Conservation (phyloP, 352 stramenopile genomes). For the Thraustochytrium striatum region DNA sequence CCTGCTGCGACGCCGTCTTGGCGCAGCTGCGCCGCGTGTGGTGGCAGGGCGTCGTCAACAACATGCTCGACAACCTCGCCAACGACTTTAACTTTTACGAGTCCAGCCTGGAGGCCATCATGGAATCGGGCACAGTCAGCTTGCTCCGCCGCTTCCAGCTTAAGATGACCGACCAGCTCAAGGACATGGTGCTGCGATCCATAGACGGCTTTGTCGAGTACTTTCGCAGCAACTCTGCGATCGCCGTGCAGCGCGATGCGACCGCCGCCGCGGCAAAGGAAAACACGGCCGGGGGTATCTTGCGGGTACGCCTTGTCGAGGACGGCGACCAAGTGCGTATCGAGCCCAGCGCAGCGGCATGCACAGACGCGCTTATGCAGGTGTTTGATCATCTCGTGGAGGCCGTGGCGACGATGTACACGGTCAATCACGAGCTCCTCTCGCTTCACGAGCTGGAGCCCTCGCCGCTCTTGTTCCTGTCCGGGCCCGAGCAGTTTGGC, state of each 20-base stretch:
- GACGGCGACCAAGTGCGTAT: neutral
- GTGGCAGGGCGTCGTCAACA: constrained; percentile 43
- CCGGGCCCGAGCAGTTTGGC: neutral
- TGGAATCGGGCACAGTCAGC: neutral
- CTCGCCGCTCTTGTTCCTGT: neutral
- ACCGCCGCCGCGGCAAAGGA: neutral
- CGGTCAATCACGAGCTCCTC: constrained; percentile 34
- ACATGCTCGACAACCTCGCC: constrained; percentile 45
- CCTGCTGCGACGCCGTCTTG: neutral
- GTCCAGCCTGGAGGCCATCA: constrained; percentile 9
- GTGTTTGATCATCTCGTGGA: constrained; percentile 14
- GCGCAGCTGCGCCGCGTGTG: neutral
- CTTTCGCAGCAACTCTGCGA: neutral
- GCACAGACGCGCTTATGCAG: neutral
- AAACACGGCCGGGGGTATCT: neutral
- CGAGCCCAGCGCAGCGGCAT: neutral
- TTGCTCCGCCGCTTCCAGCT: constrained; percentile 38
- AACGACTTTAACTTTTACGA: constrained; percentile 50
- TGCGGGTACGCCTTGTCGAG: constrained; percentile 6
- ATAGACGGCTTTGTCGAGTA: neutral
- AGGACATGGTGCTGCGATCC: constrained; percentile 14
- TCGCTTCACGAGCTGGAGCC: constrained; percentile 17
- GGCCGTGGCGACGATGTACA: neutral
- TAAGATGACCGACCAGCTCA: constrained; percentile 25
- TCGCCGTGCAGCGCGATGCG: neutral